phyloP scores from a whole-genome alignment of 176 grass and related monocot species.

The Rhynchospora pubera region DNA sequence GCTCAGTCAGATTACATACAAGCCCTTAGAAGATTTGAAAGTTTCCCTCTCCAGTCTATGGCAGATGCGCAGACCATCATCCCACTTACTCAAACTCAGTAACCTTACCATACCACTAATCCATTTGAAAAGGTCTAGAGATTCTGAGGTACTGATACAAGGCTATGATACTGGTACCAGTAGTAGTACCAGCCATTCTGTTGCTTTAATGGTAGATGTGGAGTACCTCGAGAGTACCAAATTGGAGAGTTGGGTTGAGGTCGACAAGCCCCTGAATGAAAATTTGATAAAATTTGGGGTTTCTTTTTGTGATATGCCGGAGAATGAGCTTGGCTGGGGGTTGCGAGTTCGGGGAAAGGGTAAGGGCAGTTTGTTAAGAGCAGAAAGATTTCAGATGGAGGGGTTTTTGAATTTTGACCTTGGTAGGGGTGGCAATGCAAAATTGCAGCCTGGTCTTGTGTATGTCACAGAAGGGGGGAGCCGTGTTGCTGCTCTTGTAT shows the following conservation, averaged over 20 bases:
- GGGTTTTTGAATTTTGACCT: conserved; percentile 32
- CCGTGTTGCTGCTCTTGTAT: conserved; percentile 12
- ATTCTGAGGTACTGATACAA: conserved; percentile 2
- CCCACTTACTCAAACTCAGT: conserved; percentile 21
- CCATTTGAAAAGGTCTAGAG: conserved; percentile 7
- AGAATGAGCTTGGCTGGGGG: conserved; percentile 30
- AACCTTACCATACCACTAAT: conserved; percentile 25
- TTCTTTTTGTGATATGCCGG: conserved; percentile 26
- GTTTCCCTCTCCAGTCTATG: conserved; percentile 26
- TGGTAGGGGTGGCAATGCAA: conserved; percentile 17
- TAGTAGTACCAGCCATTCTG: not conserved
- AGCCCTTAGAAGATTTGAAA: conserved; percentile 23
- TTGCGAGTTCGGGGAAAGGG: conserved; percentile 9
- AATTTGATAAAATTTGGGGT: conserved; percentile 22
- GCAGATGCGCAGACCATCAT: conserved; percentile 10
- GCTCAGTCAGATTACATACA: conserved; percentile 24
- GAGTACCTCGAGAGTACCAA: conserved; percentile 27
- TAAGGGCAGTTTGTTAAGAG: not conserved
- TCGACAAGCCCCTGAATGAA: not conserved
- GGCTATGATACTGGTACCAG: not conserved
- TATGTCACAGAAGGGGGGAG: conserved; percentile 21
- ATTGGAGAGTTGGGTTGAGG: conserved; percentile 30
- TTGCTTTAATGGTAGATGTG: conserved; percentile 24
- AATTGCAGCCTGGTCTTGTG: conserved; percentile 35
- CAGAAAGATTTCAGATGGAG: conserved; percentile 28